These are phyloP conservation scores for Magnusiomyces tetraspermus DNA, from an alignment of 1,139 yeast genomes.

Conservation along the genomic window DNA sequence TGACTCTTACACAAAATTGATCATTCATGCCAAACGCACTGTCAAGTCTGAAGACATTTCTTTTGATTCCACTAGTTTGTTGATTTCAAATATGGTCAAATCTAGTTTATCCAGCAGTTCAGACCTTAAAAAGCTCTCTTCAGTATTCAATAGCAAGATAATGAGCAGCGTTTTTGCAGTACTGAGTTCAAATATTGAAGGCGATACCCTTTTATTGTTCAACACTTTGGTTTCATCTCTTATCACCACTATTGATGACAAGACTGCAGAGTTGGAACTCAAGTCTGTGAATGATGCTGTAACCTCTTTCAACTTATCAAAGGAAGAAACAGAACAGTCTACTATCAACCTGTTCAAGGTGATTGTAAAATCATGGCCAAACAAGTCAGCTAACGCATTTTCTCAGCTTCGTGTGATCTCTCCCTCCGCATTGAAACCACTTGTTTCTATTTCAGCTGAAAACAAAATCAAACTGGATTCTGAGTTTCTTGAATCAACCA, in stretches of 20 bases:
- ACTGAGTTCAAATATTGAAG: conserved; percentile 9
- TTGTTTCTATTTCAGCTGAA: conserved; percentile 1
- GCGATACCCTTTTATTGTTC: neutral
- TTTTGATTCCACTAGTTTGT: neutral
- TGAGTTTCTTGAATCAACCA: neutral
- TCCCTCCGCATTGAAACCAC: conserved; percentile 1
- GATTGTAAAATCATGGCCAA: neutral
- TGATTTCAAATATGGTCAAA: neutral
- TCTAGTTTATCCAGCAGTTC: conserved; percentile 3
- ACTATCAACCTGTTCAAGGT: neutral
- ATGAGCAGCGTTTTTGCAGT: conserved; percentile 8
- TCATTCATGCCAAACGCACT: neutral
- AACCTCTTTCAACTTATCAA: conserved; percentile 2
- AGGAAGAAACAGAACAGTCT: conserved; percentile 5
- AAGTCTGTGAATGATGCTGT: conserved; percentile 3
- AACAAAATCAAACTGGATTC: conserved; percentile 5
- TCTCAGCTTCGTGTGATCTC: conserved; percentile 4
- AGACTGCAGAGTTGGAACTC: neutral
- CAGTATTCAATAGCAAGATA: conserved; percentile 9
- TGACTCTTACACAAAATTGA: conserved; percentile 1
- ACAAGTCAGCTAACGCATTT: conserved; percentile 1
- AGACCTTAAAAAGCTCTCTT: conserved; percentile 11
- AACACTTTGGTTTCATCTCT: neutral
- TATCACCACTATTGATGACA: neutral
- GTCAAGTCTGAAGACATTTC: neutral